Conservation (phyloP, 2,329 filamentous ascomycete genomes). For the Chaetomium sp. region DNA sequence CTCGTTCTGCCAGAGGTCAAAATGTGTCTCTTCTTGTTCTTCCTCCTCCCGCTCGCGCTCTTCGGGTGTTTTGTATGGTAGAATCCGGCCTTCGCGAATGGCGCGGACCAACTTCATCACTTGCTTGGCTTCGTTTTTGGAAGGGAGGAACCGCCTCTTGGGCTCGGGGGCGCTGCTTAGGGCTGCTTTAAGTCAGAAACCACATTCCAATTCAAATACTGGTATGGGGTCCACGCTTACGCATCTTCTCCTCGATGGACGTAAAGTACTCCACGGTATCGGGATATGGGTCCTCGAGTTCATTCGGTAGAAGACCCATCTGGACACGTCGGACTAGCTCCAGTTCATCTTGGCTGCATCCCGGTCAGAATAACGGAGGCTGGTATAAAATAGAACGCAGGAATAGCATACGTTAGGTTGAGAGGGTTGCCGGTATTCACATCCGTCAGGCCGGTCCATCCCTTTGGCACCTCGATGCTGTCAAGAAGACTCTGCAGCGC, state of each 20-base stretch:
- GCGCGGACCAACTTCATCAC: conserved; percentile 97
- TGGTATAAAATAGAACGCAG: not conserved
- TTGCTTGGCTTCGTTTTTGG: conserved; percentile 92
- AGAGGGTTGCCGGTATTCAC: conserved; percentile 89
- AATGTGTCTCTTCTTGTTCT: conserved; percentile 64
- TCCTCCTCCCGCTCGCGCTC: conserved; percentile 63
- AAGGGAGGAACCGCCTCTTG: conserved; percentile 90
- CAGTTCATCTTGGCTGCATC: conserved; percentile 67
- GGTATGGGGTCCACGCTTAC: conserved; percentile 10
- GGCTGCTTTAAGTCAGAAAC: conserved; percentile 31
- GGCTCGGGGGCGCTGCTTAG: conserved; percentile 91
- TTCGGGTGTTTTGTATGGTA: conserved; percentile 76
- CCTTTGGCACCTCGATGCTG: conserved; percentile 93
- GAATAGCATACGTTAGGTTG: conserved; percentile 46
- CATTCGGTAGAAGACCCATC: conserved; percentile 78
- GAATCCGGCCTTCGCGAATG: conserved; percentile 86
- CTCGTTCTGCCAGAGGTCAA: conserved; percentile 95
- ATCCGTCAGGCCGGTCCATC: conserved; percentile 94
- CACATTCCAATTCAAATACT: not conserved
- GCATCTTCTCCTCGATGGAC: conserved; percentile 86
- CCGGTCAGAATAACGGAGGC: not conserved
- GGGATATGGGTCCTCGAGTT: conserved; percentile 89
- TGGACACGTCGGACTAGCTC: conserved; percentile 84
- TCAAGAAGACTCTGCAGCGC: conserved; percentile 90
- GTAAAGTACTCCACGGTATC: conserved; percentile 94